Evolutionary conservation across 2,329 filamentous ascomycete genomes (phyloP).

Genomic region (Huntiella abstrusa): DNA sequence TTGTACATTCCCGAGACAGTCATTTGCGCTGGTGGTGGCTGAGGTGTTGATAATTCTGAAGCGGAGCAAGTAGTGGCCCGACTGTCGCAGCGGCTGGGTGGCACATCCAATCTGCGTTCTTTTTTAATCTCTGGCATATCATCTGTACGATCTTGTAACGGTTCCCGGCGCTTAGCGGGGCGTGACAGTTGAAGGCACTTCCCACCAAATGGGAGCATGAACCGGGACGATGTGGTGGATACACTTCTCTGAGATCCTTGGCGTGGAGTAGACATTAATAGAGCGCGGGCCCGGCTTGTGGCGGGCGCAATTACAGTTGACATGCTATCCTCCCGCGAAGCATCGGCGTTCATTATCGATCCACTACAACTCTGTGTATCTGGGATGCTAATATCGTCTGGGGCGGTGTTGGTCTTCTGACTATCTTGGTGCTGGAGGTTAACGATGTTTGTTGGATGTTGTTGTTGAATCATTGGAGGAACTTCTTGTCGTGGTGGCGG

Average conservation of each 20-base stretch:
- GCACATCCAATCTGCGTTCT: not conserved
- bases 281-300: not conserved
- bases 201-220: constrained; percentile 35
- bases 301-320: constrained; percentile 21
- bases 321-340: constrained; percentile 4
- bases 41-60: constrained; percentile 13
- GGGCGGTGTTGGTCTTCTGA: not conserved
- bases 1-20: constrained; percentile 28
- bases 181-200: constrained; percentile 35
- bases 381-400: constrained; percentile 24
- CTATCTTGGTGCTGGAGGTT: not conserved
- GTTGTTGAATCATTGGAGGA: not conserved
- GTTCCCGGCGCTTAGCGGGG: constrained; percentile 17
- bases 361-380: constrained; percentile 36
- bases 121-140: constrained; percentile 8
- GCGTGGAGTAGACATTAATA: constrained; percentile 18
- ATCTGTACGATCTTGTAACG: constrained; percentile 17
- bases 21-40: constrained; percentile 15
- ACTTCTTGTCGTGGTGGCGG: not conserved
- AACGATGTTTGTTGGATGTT: not conserved
- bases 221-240: constrained; percentile 31
- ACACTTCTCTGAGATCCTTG: constrained; percentile 34
- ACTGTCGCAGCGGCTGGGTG: constrained; percentile 4
- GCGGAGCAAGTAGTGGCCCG: constrained; percentile 13
- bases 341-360: constrained; percentile 19